Evolutionary conservation across 106 monocot species (phyloP).

Genomic region (Agapanthus africanus): DNA sequence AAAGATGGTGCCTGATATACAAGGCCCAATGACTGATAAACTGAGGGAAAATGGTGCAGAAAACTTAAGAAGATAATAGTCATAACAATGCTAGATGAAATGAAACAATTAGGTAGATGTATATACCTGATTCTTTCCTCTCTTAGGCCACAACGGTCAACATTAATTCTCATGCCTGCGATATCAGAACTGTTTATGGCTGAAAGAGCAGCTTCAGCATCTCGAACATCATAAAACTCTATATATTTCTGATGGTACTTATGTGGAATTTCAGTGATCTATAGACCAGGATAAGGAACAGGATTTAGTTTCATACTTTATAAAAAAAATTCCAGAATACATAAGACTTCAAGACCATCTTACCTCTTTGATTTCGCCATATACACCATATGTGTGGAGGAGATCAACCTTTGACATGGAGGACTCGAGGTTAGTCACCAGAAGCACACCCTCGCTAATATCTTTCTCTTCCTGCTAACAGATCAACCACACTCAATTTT

Average conservation of each 20-base stretch:
- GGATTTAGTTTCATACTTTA: not conserved
- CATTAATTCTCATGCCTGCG: slow-evolving; percentile 61
- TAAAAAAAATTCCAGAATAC: not conserved
- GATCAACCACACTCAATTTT: not conserved
- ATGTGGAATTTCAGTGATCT: slow-evolving; percentile 57
- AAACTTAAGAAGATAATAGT: too few species aligned
- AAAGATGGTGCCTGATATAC: too few species aligned
- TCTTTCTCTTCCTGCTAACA: slow-evolving; percentile 36
- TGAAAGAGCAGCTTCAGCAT: slow-evolving; percentile 60
- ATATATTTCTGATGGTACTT: slow-evolving; percentile 44
- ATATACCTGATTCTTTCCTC: slow-evolving; percentile 27
- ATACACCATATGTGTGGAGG: slow-evolving; percentile 31
- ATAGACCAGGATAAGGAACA: slow-evolving; percentile 5
- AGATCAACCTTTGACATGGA: slow-evolving; percentile 45
- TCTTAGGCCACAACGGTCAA: slow-evolving; percentile 35
- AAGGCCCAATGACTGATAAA: too few species aligned
- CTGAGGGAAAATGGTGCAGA: too few species aligned
- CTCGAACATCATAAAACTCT: slow-evolving; percentile 81
- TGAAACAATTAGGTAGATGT: too few species aligned
- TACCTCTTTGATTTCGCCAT: slow-evolving; percentile 55
- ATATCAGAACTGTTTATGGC: slow-evolving; percentile 51
- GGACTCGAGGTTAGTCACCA: slow-evolving; percentile 31
- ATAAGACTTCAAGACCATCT: not conserved
- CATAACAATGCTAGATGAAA: too few species aligned
- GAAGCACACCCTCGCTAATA: slow-evolving; percentile 24